Evolutionary conservation across 2,329 filamentous ascomycete species (phyloP).

Genomic region (Ascochyta clinopodiicola): DNA sequence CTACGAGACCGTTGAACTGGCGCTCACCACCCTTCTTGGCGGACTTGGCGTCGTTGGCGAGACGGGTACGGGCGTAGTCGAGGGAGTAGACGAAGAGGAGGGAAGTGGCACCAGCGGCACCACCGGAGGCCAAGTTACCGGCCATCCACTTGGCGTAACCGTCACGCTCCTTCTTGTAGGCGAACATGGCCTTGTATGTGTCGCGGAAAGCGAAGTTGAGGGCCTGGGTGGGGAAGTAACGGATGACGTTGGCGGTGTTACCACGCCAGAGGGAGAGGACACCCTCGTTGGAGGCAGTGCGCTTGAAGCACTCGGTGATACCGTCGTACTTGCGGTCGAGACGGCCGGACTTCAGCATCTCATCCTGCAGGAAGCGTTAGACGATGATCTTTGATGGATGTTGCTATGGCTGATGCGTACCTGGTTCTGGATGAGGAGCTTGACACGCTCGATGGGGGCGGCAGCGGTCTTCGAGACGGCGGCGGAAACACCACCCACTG

Average conservation of each 20-base stretch:
- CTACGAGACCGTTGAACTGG: slow-evolving; percentile 99
- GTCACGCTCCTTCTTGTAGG: slow-evolving; percentile 99
- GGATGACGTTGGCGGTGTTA: slow-evolving; percentile 99
- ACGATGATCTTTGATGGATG: not conserved
- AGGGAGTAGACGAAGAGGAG: slow-evolving; percentile 99
- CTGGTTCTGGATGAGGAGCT: slow-evolving; percentile 99
- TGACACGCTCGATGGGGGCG: slow-evolving; percentile 99
- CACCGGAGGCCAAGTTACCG: slow-evolving; percentile 99
- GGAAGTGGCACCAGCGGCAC: slow-evolving; percentile 99
- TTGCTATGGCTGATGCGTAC: slow-evolving; percentile 65
- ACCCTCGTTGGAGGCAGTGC: slow-evolving; percentile 91
- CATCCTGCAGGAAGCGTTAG: slow-evolving; percentile 72
- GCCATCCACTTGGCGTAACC: slow-evolving; percentile 99
- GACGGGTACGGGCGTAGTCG: slow-evolving; percentile 99
- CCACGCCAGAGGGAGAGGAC: slow-evolving; percentile 96
- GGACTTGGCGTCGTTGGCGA: slow-evolving; percentile 99
- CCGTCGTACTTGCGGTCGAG: slow-evolving; percentile 96
- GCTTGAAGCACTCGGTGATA: slow-evolving; percentile 93
- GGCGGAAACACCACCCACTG: slow-evolving; percentile 99
- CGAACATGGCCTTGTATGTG: slow-evolving; percentile 99
- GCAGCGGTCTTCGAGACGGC: slow-evolving; percentile 99
- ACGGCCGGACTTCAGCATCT: slow-evolving; percentile 99
- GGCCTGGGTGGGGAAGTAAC: slow-evolving; percentile 99
- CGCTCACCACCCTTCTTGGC: slow-evolving; percentile 96
- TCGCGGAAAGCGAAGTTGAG: slow-evolving; percentile 99